Evolutionary conservation across 768 basidiomycete species (phyloP).

Genomic region (Suillus clintonianus): DNA sequence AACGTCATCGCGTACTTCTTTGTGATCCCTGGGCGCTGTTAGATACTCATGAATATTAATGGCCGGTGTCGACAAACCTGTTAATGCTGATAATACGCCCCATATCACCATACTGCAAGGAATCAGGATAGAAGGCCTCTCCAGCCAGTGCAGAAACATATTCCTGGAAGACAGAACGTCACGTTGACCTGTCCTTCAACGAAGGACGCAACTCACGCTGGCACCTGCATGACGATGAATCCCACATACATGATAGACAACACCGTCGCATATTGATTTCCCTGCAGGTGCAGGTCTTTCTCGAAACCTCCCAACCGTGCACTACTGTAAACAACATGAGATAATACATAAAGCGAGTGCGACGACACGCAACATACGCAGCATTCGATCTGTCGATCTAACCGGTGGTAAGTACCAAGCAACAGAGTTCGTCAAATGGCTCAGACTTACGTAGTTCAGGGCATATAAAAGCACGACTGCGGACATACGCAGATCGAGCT

Average conservation of each 20-base stretch:
- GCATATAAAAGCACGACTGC: slow-evolving; percentile 23
- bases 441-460: slow-evolving; percentile 20
- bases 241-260: slow-evolving; percentile 66
- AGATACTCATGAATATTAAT: not conserved
- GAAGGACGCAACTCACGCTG: slow-evolving; percentile 47
- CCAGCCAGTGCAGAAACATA: slow-evolving; percentile 64
- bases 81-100: slow-evolving; percentile 57
- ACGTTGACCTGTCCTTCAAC: not conserved
- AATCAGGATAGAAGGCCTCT: slow-evolving; percentile 62
- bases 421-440: no score
- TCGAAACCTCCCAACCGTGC: slow-evolving; percentile 70
- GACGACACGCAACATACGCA: slow-evolving; percentile 36
- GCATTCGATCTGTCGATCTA: slow-evolving; percentile 69
- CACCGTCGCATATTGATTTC: slow-evolving; percentile 62
- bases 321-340: slow-evolving; percentile 41
- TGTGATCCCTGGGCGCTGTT: not conserved
- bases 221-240: slow-evolving; percentile 73
- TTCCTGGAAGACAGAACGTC: slow-evolving; percentile 43
- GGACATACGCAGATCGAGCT: slow-evolving; percentile 15
- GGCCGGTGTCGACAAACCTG: slow-evolving; percentile 35
- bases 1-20: not conserved
- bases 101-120: slow-evolving; percentile 64
- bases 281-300: slow-evolving; percentile 56
- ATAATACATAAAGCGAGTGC: not conserved
- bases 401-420: not conserved